Conservation (phyloP, 2,329 filamentous ascomycete genomes). For the Boeremia lycopersici region DNA sequence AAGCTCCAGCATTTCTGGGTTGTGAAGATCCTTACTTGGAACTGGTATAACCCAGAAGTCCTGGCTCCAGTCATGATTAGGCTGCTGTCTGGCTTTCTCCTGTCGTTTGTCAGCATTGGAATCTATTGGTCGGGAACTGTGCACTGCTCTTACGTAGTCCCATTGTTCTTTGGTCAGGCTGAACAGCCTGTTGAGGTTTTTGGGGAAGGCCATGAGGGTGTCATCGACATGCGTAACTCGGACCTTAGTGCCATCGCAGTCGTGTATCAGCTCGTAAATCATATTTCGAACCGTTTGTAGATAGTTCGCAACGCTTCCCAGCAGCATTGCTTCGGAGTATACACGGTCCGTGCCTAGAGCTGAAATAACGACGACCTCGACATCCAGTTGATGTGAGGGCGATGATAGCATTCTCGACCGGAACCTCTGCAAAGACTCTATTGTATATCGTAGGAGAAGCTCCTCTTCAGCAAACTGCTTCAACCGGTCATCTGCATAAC, state of each 20-base stretch:
- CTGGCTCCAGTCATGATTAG: neutral
- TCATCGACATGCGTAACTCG: conserved; percentile 30
- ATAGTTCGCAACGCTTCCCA: conserved; percentile 11
- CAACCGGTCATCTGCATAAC: neutral
- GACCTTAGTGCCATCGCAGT: conserved; percentile 17
- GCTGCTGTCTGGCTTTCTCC: conserved; percentile 5
- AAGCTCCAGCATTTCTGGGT: neutral
- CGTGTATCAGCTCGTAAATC: conserved; percentile 28
- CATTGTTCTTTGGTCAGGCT: conserved; percentile 26
- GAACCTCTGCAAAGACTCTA: conserved; percentile 1
- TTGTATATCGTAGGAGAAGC: neutral
- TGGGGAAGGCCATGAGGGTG: conserved; percentile 20
- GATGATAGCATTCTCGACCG: neutral
- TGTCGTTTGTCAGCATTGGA: neutral
- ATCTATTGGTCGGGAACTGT: neutral
- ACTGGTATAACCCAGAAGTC: conserved; percentile 9
- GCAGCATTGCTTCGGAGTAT: no score
- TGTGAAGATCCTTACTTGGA: neutral
- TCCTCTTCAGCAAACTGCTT: neutral
- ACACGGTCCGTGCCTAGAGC: neutral
- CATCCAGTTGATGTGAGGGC: conserved; percentile 4
- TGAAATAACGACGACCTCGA: conserved; percentile 33
- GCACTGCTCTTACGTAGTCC: conserved; percentile 20
- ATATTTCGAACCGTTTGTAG: conserved; percentile 24
- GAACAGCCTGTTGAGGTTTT: conserved; percentile 21